These are phyloP conservation scores for Nigrograna mackinnonii DNA, from an alignment of 2,329 filamentous ascomycete species.

Conservation along the genomic window DNA sequence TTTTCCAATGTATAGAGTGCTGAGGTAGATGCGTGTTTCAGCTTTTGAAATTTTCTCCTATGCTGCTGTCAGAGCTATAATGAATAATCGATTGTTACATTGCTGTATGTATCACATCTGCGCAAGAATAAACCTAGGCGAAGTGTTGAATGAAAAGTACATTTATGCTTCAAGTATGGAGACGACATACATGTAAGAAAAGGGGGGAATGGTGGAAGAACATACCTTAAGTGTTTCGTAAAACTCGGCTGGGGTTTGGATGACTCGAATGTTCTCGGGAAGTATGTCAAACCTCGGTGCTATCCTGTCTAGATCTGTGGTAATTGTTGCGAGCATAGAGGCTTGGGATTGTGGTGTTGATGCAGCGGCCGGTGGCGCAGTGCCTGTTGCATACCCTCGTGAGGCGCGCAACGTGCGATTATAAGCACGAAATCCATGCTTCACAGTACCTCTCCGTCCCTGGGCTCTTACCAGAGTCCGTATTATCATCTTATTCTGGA, in stretches of 20 bases:
- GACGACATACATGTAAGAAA: too few relatives aligned
- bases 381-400: constrained; percentile 38
- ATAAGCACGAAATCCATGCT: constrained; percentile 17
- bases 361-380: constrained; percentile 26
- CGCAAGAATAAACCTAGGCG: too few relatives aligned
- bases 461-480: constrained; percentile 29
- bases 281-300: constrained; percentile 88
- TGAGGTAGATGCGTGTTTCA: constrained; percentile 80
- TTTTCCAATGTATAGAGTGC: constrained; percentile 96
- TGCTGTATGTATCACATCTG: too few relatives aligned
- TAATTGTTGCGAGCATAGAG: constrained; percentile 62
- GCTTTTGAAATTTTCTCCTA: constrained; percentile 76
- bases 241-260: constrained; percentile 84
- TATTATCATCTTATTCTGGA: constrained; percentile 35
- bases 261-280: constrained; percentile 77
- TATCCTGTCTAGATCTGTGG: constrained; percentile 80
- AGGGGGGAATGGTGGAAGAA: constrained; percentile 6
- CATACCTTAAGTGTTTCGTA: constrained; percentile 86
- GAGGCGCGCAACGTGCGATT: constrained; percentile 18
- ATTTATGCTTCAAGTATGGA: too few relatives aligned
- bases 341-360: constrained; percentile 50
- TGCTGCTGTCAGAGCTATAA: constrained; percentile 11
- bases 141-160: too few relatives aligned
- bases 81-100: neutral
- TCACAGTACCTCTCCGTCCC: constrained; percentile 19